These are phyloP conservation scores for Nectriaceae sp. DNA, from an alignment of 2,329 filamentous ascomycete species.

Conservation along the genomic window DNA sequence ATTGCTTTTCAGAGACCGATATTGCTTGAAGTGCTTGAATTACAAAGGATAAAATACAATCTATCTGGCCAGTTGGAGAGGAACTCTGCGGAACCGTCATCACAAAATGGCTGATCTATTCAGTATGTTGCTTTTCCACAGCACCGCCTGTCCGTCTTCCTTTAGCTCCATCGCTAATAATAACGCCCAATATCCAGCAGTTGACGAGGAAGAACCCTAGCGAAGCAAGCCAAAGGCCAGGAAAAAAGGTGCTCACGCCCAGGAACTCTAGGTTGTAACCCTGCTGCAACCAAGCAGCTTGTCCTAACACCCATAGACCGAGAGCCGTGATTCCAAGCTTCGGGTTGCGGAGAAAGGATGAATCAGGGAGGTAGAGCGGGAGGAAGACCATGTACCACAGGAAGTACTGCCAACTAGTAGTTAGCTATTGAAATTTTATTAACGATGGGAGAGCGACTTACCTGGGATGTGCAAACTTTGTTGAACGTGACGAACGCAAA, in stretches of 20 bases:
- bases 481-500: constrained; percentile 98
- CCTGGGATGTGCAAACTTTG: constrained; percentile 98
- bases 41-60: no score
- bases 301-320: constrained; percentile 72
- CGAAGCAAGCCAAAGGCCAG: constrained; percentile 77
- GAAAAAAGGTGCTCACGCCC: constrained; percentile 80
- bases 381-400: constrained; percentile 96
- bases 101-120: constrained; percentile 22
- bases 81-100: no score
- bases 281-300: constrained; percentile 76
- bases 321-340: constrained; percentile 65
- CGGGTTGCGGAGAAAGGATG: constrained; percentile 66
- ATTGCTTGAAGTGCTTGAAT: no score
- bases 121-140: constrained; percentile 22
- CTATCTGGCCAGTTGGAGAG: no score
- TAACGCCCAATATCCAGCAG: constrained; percentile 80
- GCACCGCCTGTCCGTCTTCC: constrained; percentile 1
- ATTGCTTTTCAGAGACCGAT: not conserved
- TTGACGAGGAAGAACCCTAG: constrained; percentile 84
- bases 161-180: constrained; percentile 64
- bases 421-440: not conserved
- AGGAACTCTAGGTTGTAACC: constrained; percentile 78
- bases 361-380: constrained; percentile 84
- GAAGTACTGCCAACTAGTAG: constrained; percentile 72
- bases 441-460: constrained; percentile 42